Evolutionary conservation across 2,329 filamentous ascomycete genomes (phyloP).

Genomic region (Cladorrhinum sp.): DNA sequence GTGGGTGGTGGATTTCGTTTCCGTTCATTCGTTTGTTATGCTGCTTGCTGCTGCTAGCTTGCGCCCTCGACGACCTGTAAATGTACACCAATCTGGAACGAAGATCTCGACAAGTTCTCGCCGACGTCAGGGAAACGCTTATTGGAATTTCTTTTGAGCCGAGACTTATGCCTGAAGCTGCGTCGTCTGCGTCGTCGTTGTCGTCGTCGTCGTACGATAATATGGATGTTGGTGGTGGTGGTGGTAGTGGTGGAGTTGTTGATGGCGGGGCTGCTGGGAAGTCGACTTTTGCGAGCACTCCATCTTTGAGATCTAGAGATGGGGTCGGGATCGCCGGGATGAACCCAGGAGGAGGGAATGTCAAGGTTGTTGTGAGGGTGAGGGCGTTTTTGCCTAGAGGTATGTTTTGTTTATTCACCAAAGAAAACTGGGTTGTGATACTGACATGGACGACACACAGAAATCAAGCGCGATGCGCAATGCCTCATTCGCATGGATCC

Average conservation of each 20-base stretch:
- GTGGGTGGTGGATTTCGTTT: too few species aligned
- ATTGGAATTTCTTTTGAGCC: constrained; percentile 42
- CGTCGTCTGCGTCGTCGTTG: constrained; percentile 27
- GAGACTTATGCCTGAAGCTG: constrained; percentile 30
- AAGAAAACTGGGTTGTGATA: too few species aligned
- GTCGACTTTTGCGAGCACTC: constrained; percentile 64
- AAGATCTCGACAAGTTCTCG: constrained; percentile 40
- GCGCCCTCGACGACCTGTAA: too few species aligned
- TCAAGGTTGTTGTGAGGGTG: constrained; percentile 78
- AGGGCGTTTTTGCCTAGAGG: constrained; percentile 76
- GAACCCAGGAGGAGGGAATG: constrained; percentile 70
- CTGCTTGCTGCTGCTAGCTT: too few species aligned
- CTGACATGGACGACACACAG: constrained; percentile 45
- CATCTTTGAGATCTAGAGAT: constrained; percentile 72
- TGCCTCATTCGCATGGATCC: constrained; percentile 94
- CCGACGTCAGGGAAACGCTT: constrained; percentile 40
- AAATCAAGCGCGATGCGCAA: constrained; percentile 73
- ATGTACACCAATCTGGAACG: constrained; percentile 29
- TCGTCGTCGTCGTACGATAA: constrained; percentile 29
- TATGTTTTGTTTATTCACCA: constrained; percentile 36
- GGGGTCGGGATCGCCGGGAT: constrained; percentile 55
- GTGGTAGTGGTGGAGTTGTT: background rate
- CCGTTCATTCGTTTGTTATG: too few species aligned
- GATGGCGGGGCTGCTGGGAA: background rate
- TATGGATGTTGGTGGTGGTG: too few species aligned